Evolutionary conservation across 106 monocot genomes (phyloP).

Genomic region (Acorus gramineus): DNA sequence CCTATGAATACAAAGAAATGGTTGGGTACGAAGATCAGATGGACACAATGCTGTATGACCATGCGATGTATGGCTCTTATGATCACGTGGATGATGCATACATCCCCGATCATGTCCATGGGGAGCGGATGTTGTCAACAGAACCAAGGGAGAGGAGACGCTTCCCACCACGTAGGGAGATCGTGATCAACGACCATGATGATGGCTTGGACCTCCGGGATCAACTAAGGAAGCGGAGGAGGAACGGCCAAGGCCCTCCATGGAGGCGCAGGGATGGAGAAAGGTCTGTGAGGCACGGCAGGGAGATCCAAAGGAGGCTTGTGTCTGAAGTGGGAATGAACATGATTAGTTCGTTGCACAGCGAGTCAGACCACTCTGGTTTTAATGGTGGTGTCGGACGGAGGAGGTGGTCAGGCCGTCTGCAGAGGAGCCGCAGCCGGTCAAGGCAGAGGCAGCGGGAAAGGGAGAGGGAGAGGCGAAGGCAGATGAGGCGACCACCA

Average conservation of each 20-base stretch:
- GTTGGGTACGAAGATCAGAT: conserved; percentile 17
- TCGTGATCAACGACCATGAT: conserved; percentile 7
- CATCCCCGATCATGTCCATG: conserved; percentile 14
- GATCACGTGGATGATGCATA: conserved; percentile 11
- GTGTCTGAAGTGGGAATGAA: conserved; percentile 9
- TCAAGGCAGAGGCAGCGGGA: conserved; percentile 10
- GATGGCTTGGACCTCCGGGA: conserved; percentile 28
- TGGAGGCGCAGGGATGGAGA: conserved; percentile 1
- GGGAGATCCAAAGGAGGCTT: conserved; percentile 8
- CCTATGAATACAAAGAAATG: conserved; percentile 23
- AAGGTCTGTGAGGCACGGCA: not conserved
- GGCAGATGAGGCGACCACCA: conserved; percentile 1
- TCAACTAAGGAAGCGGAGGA: conserved; percentile 26
- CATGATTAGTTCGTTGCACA: not conserved
- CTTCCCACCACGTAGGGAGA: conserved; percentile 2
- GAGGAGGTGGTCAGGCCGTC: too few relatives aligned
- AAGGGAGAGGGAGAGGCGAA: conserved; percentile 13
- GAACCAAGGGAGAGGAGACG: conserved; percentile 20
- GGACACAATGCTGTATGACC: conserved; percentile 16
- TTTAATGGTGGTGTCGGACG: not conserved
- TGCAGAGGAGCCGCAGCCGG: not conserved
- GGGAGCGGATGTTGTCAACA: not conserved
- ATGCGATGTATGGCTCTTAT: conserved; percentile 13
- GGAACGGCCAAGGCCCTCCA: conserved; percentile 4
- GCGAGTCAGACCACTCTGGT: not conserved